Evolutionary conservation across 75 land plant species (phyloP), one percentile per base, ranked within the genome.

Genomic region (Cryptomeria japonica): DNA sequence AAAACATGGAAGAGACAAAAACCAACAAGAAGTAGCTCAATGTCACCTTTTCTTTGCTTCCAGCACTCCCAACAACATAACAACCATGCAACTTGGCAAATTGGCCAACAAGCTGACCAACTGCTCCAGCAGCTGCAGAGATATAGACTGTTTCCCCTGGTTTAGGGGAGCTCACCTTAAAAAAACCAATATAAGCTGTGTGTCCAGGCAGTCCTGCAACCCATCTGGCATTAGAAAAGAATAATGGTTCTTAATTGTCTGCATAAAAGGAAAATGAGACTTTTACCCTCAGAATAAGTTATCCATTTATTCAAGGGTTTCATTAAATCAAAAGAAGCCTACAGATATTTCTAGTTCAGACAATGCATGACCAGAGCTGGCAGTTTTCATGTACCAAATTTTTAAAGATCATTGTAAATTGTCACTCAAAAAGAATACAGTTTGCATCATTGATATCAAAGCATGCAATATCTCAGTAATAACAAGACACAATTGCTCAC

Each of bases 21-120:
- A 19, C 1, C 32, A 49, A 16, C 86, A 7, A 34, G 0, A 85
- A 34, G 86, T 14, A 85, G 37, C 75, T 37, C 22, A 85, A 41
- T 56, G 32, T 36, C 38, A 96, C 97, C 95, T 96, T 96, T 58
- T 89, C 89, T 31, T 96, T 85, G 70, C 88, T 88, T 44, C 97
- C 95, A 61, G 93, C 96, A 85, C 95, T 94, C 87, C 96, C 97
- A 80, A 95, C 97, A 42, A 95, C 97, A 84, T 93, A 89, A 80
- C 96, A 93, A 44, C 97, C 97, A 84, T 79, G 39, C 41, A 91
- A 58, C 89, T 93, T 94, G 13, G 97, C 97, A 89, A 93, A 92
- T 73, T 95, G 97, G 7, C 94, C 95, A 11, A 88, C 95, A 16
- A 92, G 49, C 75, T 92, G 95, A 22, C 95, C 95, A 18, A 94